Conservation (phyloP, 306 rosid species). For the Lathyrus oleraceus region DNA sequence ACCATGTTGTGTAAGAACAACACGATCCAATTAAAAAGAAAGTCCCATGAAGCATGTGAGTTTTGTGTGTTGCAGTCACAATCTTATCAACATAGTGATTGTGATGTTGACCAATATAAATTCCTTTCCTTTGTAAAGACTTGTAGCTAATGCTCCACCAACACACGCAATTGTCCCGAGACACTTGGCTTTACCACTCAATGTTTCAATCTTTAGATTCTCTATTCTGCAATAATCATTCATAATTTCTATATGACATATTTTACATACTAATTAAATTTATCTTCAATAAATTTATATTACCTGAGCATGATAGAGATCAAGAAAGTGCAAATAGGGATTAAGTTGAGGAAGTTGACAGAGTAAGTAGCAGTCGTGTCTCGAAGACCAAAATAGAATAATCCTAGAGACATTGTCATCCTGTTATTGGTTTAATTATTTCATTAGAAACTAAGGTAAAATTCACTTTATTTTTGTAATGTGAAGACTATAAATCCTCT, state of each 20-base stretch:
- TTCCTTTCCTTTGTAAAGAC: conserved; percentile 56
- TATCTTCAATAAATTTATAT: too few relatives aligned
- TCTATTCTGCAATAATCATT: conserved; percentile 45
- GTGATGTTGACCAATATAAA: conserved; percentile 40
- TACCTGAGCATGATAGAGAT: conserved; percentile 50
- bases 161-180: conserved; percentile 57
- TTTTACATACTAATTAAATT: not conserved
- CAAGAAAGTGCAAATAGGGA: conserved; percentile 63
- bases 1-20: conserved; percentile 56
- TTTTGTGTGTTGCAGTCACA: conserved; percentile 10
- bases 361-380: conserved; percentile 75
- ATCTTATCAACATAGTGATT: not conserved
- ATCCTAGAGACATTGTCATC: conserved; percentile 58
- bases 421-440: conserved; percentile 35
- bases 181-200: conserved; percentile 48
- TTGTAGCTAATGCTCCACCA: conserved; percentile 53
- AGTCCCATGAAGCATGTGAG: conserved; percentile 58
- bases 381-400: conserved; percentile 63
- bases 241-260: not conserved
- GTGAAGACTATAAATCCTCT: too few relatives aligned
- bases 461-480: too few relatives aligned
- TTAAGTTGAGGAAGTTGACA: conserved; percentile 59
- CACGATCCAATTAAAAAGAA: conserved; percentile 51
- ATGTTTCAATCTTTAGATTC: too few relatives aligned
- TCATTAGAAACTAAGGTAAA: not conserved